phyloP scores from a whole-genome alignment of 2,329 filamentous ascomycete species.

The Botrytis tulipae region DNA sequence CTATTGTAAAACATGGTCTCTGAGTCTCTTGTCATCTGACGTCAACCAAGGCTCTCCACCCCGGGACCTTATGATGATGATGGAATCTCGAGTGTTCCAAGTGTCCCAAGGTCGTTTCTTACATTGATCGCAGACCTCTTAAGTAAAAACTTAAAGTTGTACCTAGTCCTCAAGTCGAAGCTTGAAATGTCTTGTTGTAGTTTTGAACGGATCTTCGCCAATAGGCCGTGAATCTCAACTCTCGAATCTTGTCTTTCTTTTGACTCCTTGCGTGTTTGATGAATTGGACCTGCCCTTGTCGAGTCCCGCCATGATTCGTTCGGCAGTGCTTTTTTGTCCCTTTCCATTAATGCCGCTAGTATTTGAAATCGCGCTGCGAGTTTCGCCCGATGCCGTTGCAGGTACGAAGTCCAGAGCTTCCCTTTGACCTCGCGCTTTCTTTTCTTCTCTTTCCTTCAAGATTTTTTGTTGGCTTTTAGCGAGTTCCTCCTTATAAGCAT shows the following conservation, averaged over 20 bases:
- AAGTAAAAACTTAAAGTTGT: not conserved
- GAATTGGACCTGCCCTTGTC: slow-evolving; percentile 37
- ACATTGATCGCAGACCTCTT: not conserved
- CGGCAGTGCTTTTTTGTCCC: slow-evolving; percentile 37
- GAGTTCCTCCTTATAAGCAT: slow-evolving; percentile 52
- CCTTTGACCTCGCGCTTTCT: slow-evolving; percentile 35
- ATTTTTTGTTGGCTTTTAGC: slow-evolving; percentile 46
- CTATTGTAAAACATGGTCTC: not conserved
- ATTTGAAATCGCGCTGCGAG: slow-evolving; percentile 31
- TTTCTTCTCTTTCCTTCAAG: slow-evolving; percentile 36
- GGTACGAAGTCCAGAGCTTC: slow-evolving; percentile 39
- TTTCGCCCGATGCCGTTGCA: slow-evolving; percentile 30
- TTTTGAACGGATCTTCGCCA: not conserved
- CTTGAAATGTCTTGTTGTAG: not conserved
- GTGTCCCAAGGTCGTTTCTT: not conserved
- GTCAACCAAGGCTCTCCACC: not conserved
- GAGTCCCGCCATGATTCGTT: slow-evolving; percentile 39
- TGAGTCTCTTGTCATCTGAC: not conserved
- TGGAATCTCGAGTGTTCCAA: not conserved
- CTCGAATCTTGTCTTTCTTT: slow-evolving; percentile 40
- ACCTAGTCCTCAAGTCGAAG: not conserved
- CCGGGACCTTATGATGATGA: not conserved
- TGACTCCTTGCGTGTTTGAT: slow-evolving; percentile 36
- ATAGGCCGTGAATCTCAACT: slow-evolving; percentile 29
- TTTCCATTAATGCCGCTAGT: slow-evolving; percentile 21